Evolutionary conservation across 306 rosid species (phyloP).

Genomic region (Fragaria vesca): DNA sequence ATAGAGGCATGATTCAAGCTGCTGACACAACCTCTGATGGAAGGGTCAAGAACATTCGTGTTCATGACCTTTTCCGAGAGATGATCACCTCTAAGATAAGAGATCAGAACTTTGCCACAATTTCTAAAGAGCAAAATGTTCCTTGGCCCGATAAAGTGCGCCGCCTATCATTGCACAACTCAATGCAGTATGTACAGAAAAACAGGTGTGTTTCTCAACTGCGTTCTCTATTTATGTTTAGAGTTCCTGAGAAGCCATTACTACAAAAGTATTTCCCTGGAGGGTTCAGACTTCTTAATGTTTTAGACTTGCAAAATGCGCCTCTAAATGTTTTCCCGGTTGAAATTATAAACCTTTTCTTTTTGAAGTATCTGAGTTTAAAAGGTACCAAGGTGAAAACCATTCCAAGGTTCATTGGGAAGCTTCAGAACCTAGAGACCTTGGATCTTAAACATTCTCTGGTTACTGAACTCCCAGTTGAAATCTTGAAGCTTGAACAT

Average conservation of each 20-base stretch:
- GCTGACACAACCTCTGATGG: constrained; percentile 10
- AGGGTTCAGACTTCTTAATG: constrained; percentile 24
- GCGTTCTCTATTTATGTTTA: constrained; percentile 52
- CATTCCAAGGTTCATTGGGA: constrained; percentile 25
- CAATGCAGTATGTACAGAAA: constrained; percentile 33
- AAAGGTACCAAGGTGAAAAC: constrained; percentile 22
- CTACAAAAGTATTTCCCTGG: background rate
- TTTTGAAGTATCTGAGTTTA: constrained; percentile 30
- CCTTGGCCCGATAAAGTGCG: constrained; percentile 48
- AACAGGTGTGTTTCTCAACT: constrained; percentile 48
- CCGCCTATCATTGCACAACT: constrained; percentile 47
- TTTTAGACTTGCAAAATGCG: constrained; percentile 24
- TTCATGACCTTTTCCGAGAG: constrained; percentile 56
- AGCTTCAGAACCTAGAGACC: constrained; percentile 32
- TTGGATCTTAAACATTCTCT: constrained; percentile 28
- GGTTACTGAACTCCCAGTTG: constrained; percentile 30
- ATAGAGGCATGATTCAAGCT: constrained; percentile 48
- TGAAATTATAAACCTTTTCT: constrained; percentile 15
- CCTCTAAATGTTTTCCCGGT: constrained; percentile 21
- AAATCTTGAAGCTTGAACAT: constrained; percentile 20
- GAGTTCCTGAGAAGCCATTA: constrained; percentile 26
- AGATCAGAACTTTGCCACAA: constrained; percentile 49
- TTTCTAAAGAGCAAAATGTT: constrained; percentile 35
- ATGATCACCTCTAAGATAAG: constrained; percentile 46
- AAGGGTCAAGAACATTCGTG: constrained; percentile 13